phyloP scores from a whole-genome alignment of 1,284 basidiomycete genomes.

The Leucoagaricus sp. region DNA sequence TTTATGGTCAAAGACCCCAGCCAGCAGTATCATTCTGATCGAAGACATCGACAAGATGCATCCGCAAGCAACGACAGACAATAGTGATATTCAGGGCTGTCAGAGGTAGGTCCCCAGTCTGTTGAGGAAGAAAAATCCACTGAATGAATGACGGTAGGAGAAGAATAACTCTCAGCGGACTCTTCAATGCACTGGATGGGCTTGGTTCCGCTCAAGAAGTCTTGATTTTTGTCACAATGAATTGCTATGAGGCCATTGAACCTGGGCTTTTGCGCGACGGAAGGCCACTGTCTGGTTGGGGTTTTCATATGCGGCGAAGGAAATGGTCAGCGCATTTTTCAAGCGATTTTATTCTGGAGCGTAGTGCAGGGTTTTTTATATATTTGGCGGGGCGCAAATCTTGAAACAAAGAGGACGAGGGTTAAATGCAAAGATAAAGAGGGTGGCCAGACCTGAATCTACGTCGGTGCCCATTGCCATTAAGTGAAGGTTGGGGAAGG shows the following conservation, averaged over 20 bases:
- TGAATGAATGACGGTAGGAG: not conserved
- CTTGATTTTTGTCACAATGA: constrained; percentile 68
- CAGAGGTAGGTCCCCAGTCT: not conserved
- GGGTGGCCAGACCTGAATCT: no score
- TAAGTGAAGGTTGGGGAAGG: no score
- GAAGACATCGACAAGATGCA: constrained; percentile 59
- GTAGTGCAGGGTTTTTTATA: no score
- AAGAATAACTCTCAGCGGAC: constrained; percentile 55
- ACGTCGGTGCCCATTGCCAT: no score
- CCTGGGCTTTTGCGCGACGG: constrained; percentile 68
- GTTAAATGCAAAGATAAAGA: not conserved
- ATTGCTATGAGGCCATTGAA: constrained; percentile 58
- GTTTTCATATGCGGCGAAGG: constrained; percentile 58
- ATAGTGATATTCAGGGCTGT: not conserved
- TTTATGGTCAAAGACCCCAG: constrained; percentile 57
- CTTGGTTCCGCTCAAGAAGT: constrained; percentile 66
- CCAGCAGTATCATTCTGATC: constrained; percentile 55
- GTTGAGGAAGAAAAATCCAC: not conserved
- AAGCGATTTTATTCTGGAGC: constrained; percentile 45
- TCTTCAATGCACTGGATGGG: constrained; percentile 68
- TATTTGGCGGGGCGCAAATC: no score
- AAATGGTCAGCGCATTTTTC: constrained; percentile 58
- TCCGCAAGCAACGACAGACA: constrained; percentile 44
- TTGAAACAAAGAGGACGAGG: no score
- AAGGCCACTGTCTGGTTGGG: constrained; percentile 70